Evolutionary conservation across 2,329 filamentous ascomycete genomes (phyloP).

Genomic region (Ascomycota sp.): DNA sequence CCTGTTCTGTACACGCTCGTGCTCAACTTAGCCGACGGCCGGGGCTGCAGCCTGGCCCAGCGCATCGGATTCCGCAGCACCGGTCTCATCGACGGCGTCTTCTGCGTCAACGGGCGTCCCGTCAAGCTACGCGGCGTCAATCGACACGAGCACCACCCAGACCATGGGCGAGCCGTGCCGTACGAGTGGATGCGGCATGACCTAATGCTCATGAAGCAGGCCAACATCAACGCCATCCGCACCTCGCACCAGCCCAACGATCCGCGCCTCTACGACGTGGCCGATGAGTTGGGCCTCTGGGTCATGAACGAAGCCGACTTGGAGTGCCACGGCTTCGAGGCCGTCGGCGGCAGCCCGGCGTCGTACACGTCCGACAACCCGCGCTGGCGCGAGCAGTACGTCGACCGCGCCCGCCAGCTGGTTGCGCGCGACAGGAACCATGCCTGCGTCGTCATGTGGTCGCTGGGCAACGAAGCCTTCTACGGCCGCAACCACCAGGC

Average conservation of each 20-base stretch:
- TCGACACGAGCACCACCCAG: conserved; percentile 48
- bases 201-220: conserved; percentile 42
- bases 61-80: conserved; percentile 42
- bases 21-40: conserved; percentile 12
- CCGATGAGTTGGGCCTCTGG: conserved; percentile 43
- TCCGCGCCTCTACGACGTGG: conserved; percentile 35
- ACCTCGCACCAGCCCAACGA: conserved; percentile 48
- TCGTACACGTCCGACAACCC: conserved; percentile 37
- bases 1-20: conserved; percentile 37
- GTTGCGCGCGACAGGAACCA: conserved; percentile 41
- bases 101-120: conserved; percentile 43
- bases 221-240: conserved; percentile 51
- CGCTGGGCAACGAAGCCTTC: conserved; percentile 51
- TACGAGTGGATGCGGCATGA: conserved; percentile 39
- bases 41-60: conserved; percentile 22
- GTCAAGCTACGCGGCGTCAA: conserved; percentile 50
- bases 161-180: conserved; percentile 39
- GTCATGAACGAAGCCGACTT: conserved; percentile 37
- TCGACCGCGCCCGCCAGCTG: conserved; percentile 44
- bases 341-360: conserved; percentile 13
- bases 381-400: conserved; percentile 40
- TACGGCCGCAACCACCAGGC: conserved; percentile 46
- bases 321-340: conserved; percentile 30
- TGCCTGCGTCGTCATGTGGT: conserved; percentile 49
- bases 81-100: conserved; percentile 38